These are phyloP conservation scores for Xylaria sp. DNA, from an alignment of 2,329 filamentous ascomycete genomes.

Conservation along the genomic window DNA sequence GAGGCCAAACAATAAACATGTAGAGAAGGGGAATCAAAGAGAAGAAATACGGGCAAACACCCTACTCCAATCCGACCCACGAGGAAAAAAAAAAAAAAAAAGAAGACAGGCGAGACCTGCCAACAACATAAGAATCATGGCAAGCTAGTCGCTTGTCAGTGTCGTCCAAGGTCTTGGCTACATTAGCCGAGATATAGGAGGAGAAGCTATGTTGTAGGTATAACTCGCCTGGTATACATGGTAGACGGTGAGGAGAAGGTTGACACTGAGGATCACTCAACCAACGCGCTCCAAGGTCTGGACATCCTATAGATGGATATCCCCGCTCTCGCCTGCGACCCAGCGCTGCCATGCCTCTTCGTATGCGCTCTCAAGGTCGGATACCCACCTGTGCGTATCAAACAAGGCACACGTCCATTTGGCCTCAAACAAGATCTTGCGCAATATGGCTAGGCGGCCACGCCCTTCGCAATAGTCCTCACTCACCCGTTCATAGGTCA, in stretches of 20 bases:
- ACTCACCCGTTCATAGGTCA: conserved; percentile 66
- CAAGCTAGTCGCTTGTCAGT: background rate
- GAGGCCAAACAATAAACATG: conserved; percentile 23
- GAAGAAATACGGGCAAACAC: conserved; percentile 19
- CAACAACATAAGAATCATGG: background rate
- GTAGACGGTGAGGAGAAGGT: background rate
- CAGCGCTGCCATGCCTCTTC: conserved; percentile 88
- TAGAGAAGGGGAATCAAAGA: conserved; percentile 3
- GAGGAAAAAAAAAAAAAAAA: conserved; percentile 1
- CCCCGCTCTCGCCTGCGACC: conserved; percentile 87
- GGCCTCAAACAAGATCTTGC: conserved; percentile 82
- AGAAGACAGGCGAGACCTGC: conserved; percentile 1
- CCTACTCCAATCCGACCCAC: conserved; percentile 17
- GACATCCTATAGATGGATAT: conserved; percentile 77
- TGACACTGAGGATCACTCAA: conserved; percentile 17
- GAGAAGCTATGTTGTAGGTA: background rate
- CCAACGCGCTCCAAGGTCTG: background rate
- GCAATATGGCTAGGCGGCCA: conserved; percentile 81
- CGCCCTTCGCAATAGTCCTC: conserved; percentile 63
- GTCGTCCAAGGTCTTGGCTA: conserved; percentile 12
- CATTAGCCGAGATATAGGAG: conserved; percentile 4
- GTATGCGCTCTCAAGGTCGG: conserved; percentile 88
- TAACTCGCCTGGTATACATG: background rate
- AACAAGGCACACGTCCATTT: conserved; percentile 91
- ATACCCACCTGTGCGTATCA: conserved; percentile 90